Conservation (phyloP, 352 stramenopile species). For the Phytophthora kernoviae region DNA sequence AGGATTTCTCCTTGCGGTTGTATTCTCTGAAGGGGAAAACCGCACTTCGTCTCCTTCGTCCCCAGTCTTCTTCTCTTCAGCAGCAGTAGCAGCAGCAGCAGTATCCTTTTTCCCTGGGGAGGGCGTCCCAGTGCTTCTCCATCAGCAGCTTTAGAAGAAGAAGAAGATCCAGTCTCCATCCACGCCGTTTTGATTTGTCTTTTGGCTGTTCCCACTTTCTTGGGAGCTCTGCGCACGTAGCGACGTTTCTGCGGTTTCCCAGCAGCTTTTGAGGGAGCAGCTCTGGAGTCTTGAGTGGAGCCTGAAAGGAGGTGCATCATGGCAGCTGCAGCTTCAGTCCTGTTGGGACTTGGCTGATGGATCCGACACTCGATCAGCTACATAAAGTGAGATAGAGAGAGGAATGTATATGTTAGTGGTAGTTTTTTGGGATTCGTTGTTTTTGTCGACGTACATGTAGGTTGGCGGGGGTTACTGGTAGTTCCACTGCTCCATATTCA, state of each 20-base stretch:
- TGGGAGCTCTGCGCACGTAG: constrained; percentile 64
- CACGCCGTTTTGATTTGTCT: constrained; percentile 40
- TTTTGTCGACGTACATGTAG: constrained; percentile 5
- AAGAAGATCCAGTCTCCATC: constrained; percentile 16
- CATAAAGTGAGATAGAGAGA: neutral
- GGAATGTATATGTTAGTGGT: neutral
- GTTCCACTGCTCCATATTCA: constrained; percentile 10
- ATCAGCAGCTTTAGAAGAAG: neutral
- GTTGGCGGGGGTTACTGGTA: constrained; percentile 28
- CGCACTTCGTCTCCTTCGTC: constrained; percentile 41
- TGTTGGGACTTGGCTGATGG: constrained; percentile 76
- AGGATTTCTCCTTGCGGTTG: constrained; percentile 89
- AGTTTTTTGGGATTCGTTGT: too few species aligned
- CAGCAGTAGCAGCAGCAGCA: constrained; percentile 7
- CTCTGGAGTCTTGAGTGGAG: constrained; percentile 18
- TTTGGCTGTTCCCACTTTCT: constrained; percentile 56
- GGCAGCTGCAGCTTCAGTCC: constrained; percentile 72
- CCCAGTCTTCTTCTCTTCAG: constrained; percentile 25
- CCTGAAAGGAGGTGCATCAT: constrained; percentile 80
- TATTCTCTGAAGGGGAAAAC: constrained; percentile 84
- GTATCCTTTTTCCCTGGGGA: constrained; percentile 3
- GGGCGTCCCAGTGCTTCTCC: constrained; percentile 5
- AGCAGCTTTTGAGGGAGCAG: constrained; percentile 18
- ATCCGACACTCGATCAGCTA: constrained; percentile 38
- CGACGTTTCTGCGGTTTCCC: constrained; percentile 53